phyloP scores from a whole-genome alignment of 1,284 basidiomycete species.

The Porogramme epimiltina region DNA sequence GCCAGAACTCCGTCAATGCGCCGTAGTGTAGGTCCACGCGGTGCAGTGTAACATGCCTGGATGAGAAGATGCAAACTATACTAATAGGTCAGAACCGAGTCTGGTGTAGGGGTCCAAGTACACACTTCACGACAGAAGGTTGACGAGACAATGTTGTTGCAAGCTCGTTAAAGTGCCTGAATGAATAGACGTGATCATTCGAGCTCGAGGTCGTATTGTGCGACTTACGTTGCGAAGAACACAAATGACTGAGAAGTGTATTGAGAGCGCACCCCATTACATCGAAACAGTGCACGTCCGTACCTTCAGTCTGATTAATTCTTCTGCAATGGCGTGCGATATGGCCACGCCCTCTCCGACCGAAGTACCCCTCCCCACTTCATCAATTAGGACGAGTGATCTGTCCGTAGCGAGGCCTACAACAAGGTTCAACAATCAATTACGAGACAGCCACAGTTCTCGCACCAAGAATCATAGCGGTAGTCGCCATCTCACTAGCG shows the following conservation, averaged over 20 bases:
- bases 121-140: constrained; percentile 75
- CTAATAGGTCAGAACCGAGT: neutral
- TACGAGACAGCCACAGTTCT: neutral
- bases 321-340: constrained; percentile 91
- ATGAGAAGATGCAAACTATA: constrained; percentile 80
- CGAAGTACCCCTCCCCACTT: constrained; percentile 88
- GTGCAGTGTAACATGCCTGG: constrained; percentile 49
- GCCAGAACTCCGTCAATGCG: neutral
- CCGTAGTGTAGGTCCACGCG: neutral
- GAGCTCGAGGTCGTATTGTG: neutral
- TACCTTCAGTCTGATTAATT: constrained; percentile 75
- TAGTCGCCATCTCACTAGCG: constrained; percentile 88
- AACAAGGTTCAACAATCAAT: neutral
- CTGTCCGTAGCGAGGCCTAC: constrained; percentile 74
- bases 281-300: constrained; percentile 8
- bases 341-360: constrained; percentile 88
- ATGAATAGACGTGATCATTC: neutral
- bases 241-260: constrained; percentile 68
- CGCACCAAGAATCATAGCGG: constrained; percentile 83
- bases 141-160: constrained; percentile 70
- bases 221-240: constrained; percentile 83
- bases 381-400: constrained; percentile 87
- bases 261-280: too few species aligned
- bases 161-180: constrained; percentile 74
- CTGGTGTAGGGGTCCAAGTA: constrained; percentile 3